Evolutionary conservation across 73 alveolate species (phyloP), one percentile per base, ranked within the genome.

Genomic region (Paramecium sonneborni): DNA sequence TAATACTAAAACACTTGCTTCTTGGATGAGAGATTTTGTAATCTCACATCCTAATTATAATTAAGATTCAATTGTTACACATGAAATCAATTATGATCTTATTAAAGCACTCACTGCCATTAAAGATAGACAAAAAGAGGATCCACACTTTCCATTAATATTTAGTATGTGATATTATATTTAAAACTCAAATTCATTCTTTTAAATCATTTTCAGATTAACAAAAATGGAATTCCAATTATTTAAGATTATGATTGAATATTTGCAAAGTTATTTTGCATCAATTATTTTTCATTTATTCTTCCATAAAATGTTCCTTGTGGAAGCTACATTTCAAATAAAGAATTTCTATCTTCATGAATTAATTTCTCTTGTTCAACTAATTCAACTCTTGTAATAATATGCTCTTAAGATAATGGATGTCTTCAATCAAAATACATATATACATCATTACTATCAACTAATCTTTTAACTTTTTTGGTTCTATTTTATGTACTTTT

Each of bases 1-100:
- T 0, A 96, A 96, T 38, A 55, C 92, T 32, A 85, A 92, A 46
- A 98, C 99, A 20, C 98, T 98, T 44, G 99, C 99, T 21, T 48
- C 94, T 21, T 97, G 93, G 94, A 85, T 97, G 84, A 84, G 99
- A 91, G 93, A 97, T 46, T 88, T 97, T 62, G 97, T 97, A 12
- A 79, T 67, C 15, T 82, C 68, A 55, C 99, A 98, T 92, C 99
- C 99, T 0, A 94, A 89, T 62, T 98, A 98, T 92, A 85, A 96
- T 18, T 62, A 95, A 76, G 99, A 98, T 90, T 95, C 99, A 0
- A 93, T 93, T 15, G 41, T 97, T 74, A 95, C 95, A 76, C 95
- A 94, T 55, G 93, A 93, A 57, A 92, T 96, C 5, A 95, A 94
- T 72, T 93, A 58, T 84, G 97, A 94, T 95, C 76, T 94, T 30